Evolutionary conservation across 1,284 basidiomycete genomes (phyloP).

Genomic region (Cystobasidium slooffiae): DNA sequence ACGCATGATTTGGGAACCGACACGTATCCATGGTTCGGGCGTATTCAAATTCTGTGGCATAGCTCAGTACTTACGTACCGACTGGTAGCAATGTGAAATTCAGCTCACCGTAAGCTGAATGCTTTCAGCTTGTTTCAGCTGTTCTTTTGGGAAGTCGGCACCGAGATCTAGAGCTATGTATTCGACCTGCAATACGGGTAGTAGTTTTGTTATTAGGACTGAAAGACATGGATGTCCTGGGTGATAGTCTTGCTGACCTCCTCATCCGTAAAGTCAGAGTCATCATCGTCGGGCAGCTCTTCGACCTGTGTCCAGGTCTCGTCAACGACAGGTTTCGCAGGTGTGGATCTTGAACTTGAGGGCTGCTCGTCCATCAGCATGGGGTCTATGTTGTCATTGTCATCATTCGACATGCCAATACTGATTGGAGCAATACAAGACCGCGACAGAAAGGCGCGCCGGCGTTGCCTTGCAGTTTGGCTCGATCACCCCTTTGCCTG

Average conservation of each 20-base stretch:
- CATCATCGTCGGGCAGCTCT: constrained; percentile 22
- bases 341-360: not conserved
- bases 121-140: constrained; percentile 15
- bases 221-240: too few species aligned
- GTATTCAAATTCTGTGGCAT: constrained; percentile 26
- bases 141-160: constrained; percentile 17
- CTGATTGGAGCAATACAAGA: too few species aligned
- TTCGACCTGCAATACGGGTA: not conserved
- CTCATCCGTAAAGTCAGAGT: constrained; percentile 33
- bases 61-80: not conserved
- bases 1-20: constrained; percentile 26
- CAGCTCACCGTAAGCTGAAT: constrained; percentile 35
- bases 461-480: too few species aligned
- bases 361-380: not conserved
- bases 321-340: constrained; percentile 8
- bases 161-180: constrained; percentile 40
- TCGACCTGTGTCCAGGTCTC: constrained; percentile 39
- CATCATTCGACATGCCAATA: constrained; percentile 10
- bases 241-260: constrained; percentile 11
- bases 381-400: not conserved
- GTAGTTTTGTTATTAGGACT: not conserved
- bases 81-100: not conserved
- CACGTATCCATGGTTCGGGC: constrained; percentile 22
- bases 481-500: constrained; percentile 12
- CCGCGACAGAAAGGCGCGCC: too few species aligned